phyloP scores from a whole-genome alignment of 2,329 filamentous ascomycete species.

The Stachybotrys echinatus region DNA sequence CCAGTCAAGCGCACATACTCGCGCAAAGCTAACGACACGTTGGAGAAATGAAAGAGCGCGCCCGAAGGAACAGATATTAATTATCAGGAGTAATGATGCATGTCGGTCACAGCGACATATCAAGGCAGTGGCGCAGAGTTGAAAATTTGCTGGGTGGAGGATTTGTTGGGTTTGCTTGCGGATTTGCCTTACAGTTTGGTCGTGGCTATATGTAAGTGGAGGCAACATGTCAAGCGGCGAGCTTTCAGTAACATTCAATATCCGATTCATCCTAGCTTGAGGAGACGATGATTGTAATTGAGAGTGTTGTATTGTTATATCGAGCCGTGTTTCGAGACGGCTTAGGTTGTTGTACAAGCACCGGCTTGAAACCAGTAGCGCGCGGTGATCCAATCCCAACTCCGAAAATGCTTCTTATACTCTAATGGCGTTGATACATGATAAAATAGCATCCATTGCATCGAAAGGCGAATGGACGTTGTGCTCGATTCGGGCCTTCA shows the following conservation, averaged over 20 bases:
- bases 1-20: slow-evolving; percentile 7
- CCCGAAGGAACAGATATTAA: no score
- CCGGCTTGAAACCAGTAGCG: not conserved
- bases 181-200: not conserved
- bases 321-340: not conserved
- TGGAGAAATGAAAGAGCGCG: not conserved
- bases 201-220: not conserved
- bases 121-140: no score
- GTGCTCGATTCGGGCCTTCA: not conserved
- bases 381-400: not conserved
- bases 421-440: not conserved
- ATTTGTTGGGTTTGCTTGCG: no score
- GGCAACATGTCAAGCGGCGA: not conserved
- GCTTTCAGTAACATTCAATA: not conserved
- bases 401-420: not conserved
- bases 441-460: no score
- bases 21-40: slow-evolving; percentile 3
- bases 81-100: no score
- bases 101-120: no score
- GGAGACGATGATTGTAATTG: not conserved
- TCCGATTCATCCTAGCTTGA: not conserved
- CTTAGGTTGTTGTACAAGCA: not conserved
- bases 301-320: not conserved
- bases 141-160: no score
- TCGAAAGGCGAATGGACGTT: no score